These are phyloP conservation scores for Tolypocladium album DNA, from an alignment of 2,329 filamentous ascomycete species.

Conservation along the genomic window DNA sequence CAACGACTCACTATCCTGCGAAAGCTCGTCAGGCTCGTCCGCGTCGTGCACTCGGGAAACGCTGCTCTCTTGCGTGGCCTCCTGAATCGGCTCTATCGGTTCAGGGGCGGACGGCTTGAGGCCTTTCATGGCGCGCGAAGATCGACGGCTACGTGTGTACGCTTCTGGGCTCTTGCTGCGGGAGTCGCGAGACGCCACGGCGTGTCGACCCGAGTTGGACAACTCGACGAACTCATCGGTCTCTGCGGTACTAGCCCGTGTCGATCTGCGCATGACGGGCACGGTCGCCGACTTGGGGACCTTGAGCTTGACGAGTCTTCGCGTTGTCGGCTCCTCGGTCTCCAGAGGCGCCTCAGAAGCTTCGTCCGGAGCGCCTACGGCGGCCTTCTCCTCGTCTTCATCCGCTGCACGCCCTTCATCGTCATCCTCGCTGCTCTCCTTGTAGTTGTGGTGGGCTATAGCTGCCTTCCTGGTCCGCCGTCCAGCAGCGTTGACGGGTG, in stretches of 20 bases:
- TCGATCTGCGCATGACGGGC: slow-evolving; percentile 31
- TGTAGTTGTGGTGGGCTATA: slow-evolving; percentile 33
- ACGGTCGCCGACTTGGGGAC: slow-evolving; percentile 18
- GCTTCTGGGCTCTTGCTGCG: slow-evolving; percentile 47
- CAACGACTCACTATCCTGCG: slow-evolving; percentile 17
- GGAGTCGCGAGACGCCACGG: slow-evolving; percentile 35
- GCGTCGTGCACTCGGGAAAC: slow-evolving; percentile 18
- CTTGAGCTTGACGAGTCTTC: slow-evolving; percentile 35
- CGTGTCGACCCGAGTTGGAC: slow-evolving; percentile 50
- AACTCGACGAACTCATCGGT: slow-evolving; percentile 45
- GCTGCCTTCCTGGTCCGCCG: slow-evolving; percentile 37
- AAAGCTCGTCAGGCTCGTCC: slow-evolving; percentile 27
- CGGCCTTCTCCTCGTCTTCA: slow-evolving; percentile 11
- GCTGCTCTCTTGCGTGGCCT: slow-evolving; percentile 43
- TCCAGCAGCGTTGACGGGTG: slow-evolving; percentile 34
- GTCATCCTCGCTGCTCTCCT: slow-evolving; percentile 29
- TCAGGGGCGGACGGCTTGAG: slow-evolving; percentile 36
- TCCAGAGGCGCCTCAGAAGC: slow-evolving; percentile 15
- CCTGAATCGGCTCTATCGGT: slow-evolving; percentile 37
- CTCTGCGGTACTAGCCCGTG: slow-evolving; percentile 44
- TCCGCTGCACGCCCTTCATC: slow-evolving; percentile 16
- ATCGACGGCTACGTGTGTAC: slow-evolving; percentile 27
- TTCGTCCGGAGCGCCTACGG: slow-evolving; percentile 20
- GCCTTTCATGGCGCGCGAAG: slow-evolving; percentile 40
- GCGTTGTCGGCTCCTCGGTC: slow-evolving; percentile 15